phyloP scores from a whole-genome alignment of 768 basidiomycete species.

The Nidula microcarpa region DNA sequence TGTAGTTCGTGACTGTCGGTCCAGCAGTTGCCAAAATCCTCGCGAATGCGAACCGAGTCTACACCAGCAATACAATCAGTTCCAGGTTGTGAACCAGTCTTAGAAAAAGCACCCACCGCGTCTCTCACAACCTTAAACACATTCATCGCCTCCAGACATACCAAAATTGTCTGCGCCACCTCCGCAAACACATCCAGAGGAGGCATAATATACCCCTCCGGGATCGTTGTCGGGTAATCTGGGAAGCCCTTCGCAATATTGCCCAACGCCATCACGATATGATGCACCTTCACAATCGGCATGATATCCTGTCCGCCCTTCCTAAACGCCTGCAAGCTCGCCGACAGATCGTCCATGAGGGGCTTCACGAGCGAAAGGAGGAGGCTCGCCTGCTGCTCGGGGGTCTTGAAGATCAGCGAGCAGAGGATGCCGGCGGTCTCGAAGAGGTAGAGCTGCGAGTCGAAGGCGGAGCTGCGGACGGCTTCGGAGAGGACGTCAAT shows the following conservation, averaged over 20 bases:
- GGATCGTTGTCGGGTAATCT: conserved; percentile 71
- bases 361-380: conserved; percentile 81
- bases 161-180: conserved; percentile 82
- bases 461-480: conserved; percentile 72
- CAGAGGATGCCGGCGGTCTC: conserved; percentile 87
- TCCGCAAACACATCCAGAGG: conserved; percentile 78
- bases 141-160: conserved; percentile 87
- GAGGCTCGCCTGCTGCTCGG: conserved; percentile 65
- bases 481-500: conserved; percentile 76
- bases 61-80: conserved; percentile 5
- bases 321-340: conserved; percentile 50
- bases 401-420: conserved; percentile 64
- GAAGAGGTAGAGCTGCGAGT: conserved; percentile 91
- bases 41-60: conserved; percentile 94
- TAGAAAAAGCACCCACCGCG: conserved; percentile 56
- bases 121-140: conserved; percentile 84
- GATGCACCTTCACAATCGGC: conserved; percentile 86
- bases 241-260: conserved; percentile 97
- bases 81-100: neutral
- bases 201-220: conserved; percentile 65
- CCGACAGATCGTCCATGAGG: conserved; percentile 67
- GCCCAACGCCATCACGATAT: conserved; percentile 91
- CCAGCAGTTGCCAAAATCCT: conserved; percentile 90
- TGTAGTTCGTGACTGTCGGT: conserved; percentile 78
- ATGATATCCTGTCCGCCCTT: conserved; percentile 64